Evolutionary conservation across 106 monocot species (phyloP), one percentile per base, ranked within the genome.

Genomic region (Alisma plantagoaquatica): DNA sequence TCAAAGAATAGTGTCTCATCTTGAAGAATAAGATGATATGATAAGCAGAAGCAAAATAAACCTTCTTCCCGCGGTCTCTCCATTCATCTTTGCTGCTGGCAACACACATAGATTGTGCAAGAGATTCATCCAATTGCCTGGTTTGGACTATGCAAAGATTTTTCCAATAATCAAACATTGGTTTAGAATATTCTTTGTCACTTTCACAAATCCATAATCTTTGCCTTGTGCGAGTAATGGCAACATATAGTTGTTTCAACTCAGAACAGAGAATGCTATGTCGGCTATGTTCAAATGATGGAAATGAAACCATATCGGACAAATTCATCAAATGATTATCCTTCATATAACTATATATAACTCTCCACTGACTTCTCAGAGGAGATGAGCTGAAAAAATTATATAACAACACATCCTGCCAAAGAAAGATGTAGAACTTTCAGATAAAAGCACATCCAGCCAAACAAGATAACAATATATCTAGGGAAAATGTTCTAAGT

Each of bases 81-180:
- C 81, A 86, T 23, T 86, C 86, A 8, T 76, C 70, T 3, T 41
- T 32, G 27, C 57, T 77, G 49, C 81, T 74, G 24, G 56, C 64
- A 3, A 51, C 27, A 12, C 27, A 32, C 73, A 86, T 86, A 2
- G 50, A 38, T 27, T 70, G 26, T 1, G 67, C 70, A 30, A 80
- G 23, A 35, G 66, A 70, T 11, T 22, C 2, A 54, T 80, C 77
- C 26, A 77, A 31, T 4, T 52, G 15, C 50, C 70, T 77, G 49
- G 55, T 68, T 57, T 72, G 64, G 4, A 81, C 81, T 33, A 81
- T 63, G 31, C 81, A 68, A 15, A 81, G 38, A 12, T 27, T 72
- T 23, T 81, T 81, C 86, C 81, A 86, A 25, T 77, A 86, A 42
- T 81, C 70, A 77, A 81, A 86, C 59, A 86, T 74, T 1, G 86